phyloP scores from a whole-genome alignment of 441 rosid species.

The Monsonia emarginata region DNA sequence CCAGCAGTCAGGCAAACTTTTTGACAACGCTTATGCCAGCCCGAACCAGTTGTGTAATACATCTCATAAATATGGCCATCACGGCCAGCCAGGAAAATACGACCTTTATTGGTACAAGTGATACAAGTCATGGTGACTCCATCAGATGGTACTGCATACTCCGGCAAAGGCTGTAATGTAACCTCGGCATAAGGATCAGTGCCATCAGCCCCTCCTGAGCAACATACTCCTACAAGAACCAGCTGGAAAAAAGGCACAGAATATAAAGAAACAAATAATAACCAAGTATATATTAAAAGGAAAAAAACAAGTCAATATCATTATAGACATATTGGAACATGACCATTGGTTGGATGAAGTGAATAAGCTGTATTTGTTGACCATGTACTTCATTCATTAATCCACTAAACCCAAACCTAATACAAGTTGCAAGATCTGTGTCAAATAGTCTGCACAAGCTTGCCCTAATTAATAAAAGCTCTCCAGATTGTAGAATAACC shows the following conservation, averaged over 20 bases:
- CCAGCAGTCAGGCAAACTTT: constrained; percentile 93
- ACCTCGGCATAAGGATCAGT: constrained; percentile 85
- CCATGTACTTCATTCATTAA: neutral
- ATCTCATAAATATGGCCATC: constrained; percentile 90
- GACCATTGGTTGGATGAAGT: neutral
- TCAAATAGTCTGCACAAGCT: neutral
- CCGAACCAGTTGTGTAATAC: constrained; percentile 69
- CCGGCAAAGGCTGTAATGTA: constrained; percentile 80
- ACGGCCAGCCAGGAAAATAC: constrained; percentile 85
- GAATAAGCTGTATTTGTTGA: neutral
- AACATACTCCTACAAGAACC: constrained; percentile 89
- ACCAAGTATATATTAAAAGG: constrained; percentile 8
- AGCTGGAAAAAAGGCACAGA: constrained; percentile 46
- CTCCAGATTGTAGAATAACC: neutral
- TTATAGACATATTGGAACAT: neutral
- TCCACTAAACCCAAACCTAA: neutral
- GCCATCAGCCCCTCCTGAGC: constrained; percentile 71
- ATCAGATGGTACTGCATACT: constrained; percentile 79
- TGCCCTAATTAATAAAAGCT: neutral
- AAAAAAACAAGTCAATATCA: neutral
- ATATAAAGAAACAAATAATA: constrained; percentile 18
- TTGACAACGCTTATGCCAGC: constrained; percentile 81
- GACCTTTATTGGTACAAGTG: constrained; percentile 68
- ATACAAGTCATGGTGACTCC: constrained; percentile 92
- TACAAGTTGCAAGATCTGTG: neutral